Base-by-base conservation (phyloP, 23 red algal species). In the Pyropia haitanensis region DNA sequence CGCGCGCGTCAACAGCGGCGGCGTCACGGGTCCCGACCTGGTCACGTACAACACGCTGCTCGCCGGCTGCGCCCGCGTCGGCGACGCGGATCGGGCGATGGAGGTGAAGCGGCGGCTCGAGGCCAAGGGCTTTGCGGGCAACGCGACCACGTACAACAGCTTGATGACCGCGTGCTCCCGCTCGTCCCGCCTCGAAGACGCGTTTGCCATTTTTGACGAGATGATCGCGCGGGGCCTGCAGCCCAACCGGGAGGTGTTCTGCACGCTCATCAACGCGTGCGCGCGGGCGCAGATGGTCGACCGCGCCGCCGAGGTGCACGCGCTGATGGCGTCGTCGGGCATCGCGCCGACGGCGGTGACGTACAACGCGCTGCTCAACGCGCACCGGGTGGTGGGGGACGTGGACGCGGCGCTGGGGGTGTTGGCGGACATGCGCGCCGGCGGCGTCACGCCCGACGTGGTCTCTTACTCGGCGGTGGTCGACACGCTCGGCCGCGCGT, bases 1-100 rank as follows among this genome's bases (percentile, higher is more conserved):
- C 24, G 14, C 3, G 26, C 25, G 39, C 9, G 0, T 18, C 19
- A 44, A 46, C 15, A 18, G 17, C 16, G 39, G 39, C 0, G 39
- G 39, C 39, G 39, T 46, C 39, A 60, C 56, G 13, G 29, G 44
- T 1, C 83, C 83, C 6, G 83, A 88, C 48, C 31, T 70, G 27
- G 83, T 88, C 12, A 74, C 83, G 12, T 88, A 88, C 59, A 88
- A 88, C 49, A 72, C 83, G 39, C 49, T 88, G 28, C 53, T 88
- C 16, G 70, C 67, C 1, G 78, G 64, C 19, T 63, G 64, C 32
- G 51, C 59, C 14, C 52, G 49, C 3, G 26, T 25, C 2, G 78
- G 78, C 30, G 51, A 92, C 52, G 73, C 68, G 51, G 61, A 73
- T 4, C 67, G 76, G 51, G 88, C 78, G 18, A 16, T 79, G 29